Conservation (phyloP, 139 green algal species). For the Closterium sp. region DNA sequence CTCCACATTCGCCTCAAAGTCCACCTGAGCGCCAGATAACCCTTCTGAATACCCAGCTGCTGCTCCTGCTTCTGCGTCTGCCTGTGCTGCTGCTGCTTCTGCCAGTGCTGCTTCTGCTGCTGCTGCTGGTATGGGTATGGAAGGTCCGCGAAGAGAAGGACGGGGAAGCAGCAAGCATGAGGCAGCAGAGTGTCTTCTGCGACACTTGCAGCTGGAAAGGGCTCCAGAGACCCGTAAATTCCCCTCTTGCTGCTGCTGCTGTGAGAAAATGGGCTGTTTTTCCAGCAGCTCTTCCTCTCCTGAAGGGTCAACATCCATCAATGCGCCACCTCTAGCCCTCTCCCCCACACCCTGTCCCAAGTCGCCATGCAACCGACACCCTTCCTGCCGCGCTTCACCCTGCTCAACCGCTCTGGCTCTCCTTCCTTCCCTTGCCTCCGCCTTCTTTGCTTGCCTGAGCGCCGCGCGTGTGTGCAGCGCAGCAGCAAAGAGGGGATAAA, state of each 20-base stretch:
- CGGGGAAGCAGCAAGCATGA: background rate
- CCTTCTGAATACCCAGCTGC: background rate
- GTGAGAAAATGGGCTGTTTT: background rate
- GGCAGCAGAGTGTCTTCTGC: background rate
- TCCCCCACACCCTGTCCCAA: background rate
- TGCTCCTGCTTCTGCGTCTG: background rate
- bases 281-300: background rate
- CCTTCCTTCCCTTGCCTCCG: background rate
- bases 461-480: background rate
- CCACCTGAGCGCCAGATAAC: background rate
- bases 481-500: background rate
- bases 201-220: background rate
- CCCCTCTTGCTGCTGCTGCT: background rate
- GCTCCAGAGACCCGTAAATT: background rate
- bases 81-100: background rate
- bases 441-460: background rate
- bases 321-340: background rate
- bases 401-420: background rate
- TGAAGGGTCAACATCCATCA: background rate
- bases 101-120: background rate
- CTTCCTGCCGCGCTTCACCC: background rate
- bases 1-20: background rate
- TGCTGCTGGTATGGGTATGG: background rate
- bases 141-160: background rate
- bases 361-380: background rate